A percentile compares a stretch with the other conserved stretches of the same genome.
phyloP scores from a whole-genome alignment of 768 basidiomycete species.

The Termitomyces eurrhizus region DNA sequence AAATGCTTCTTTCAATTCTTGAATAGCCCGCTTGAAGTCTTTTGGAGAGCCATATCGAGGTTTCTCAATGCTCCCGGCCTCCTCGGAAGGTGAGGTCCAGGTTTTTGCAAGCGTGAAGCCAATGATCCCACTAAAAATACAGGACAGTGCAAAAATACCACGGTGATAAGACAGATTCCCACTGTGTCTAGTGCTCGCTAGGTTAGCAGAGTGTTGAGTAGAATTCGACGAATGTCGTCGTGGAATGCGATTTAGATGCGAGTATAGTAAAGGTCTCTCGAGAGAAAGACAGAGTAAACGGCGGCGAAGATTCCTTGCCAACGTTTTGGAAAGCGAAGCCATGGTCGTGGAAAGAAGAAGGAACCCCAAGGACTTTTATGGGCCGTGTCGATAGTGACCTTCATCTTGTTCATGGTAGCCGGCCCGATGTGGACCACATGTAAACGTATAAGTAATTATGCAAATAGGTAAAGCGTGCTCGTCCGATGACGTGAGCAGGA shows the following conservation, averaged over 20 bases:
- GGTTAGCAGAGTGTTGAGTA: background rate
- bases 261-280: background rate
- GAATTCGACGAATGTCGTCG: background rate
- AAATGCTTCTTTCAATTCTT: slow-evolving; percentile 42
- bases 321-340: slow-evolving; percentile 7
- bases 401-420: slow-evolving; percentile 5
- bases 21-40: slow-evolving; percentile 52
- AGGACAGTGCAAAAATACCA: slow-evolving; percentile 8
- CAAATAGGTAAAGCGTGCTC: background rate
- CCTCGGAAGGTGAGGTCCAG: background rate
- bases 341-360: slow-evolving; percentile 14
- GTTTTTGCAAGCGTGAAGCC: slow-evolving; percentile 14
- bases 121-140: slow-evolving; percentile 12
- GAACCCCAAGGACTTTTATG: slow-evolving; percentile 1
- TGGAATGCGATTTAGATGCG: background rate
- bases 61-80: background rate
- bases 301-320: background rate
- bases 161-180: background rate
- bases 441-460: slow-evolving; percentile 10
- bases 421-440: slow-evolving; percentile 10
- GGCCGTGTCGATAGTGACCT: slow-evolving; percentile 6
- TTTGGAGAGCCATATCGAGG: slow-evolving; percentile 44
- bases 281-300: background rate
- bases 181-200: background rate
- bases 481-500: slow-evolving; percentile 10